Evolutionary conservation across 192 early-diverging fungal species (phyloP).

Genomic region (Coemansia interrupta): DNA sequence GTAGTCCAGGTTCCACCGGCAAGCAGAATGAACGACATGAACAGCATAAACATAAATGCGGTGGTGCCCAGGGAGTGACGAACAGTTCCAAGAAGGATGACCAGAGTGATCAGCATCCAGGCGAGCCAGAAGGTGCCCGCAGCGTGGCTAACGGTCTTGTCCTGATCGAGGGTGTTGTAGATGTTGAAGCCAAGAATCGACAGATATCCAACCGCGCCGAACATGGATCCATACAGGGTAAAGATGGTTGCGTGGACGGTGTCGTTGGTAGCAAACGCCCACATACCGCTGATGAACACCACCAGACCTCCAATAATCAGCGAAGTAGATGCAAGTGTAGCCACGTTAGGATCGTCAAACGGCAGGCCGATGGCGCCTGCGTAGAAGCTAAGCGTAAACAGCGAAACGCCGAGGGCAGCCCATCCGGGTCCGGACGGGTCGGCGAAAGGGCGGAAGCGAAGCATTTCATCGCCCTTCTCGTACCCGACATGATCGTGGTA

Average conservation of each 20-base stretch:
- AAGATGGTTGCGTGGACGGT: conserved; percentile 82
- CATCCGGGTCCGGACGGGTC: conserved; percentile 48
- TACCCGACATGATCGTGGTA: conserved; percentile 7
- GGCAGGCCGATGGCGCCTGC: conserved; percentile 53
- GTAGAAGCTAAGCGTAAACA: conserved; percentile 53
- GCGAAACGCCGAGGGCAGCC: conserved; percentile 47
- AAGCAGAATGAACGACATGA: conserved; percentile 65
- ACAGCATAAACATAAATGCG: conserved; percentile 60
- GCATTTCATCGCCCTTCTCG: conserved; percentile 18
- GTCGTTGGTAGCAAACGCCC: conserved; percentile 78
- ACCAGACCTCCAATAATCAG: conserved; percentile 51
- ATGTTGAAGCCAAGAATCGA: conserved; percentile 56
- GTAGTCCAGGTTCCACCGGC: conserved; percentile 61
- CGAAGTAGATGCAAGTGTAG: conserved; percentile 46
- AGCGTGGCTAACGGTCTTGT: conserved; percentile 54
- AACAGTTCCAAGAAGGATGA: conserved; percentile 62
- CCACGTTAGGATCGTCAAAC: conserved; percentile 48
- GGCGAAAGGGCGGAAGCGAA: conserved; percentile 52
- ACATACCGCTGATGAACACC: conserved; percentile 55
- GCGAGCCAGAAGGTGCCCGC: conserved; percentile 67
- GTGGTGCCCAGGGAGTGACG: conserved; percentile 59
- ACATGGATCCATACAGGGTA: conserved; percentile 68
- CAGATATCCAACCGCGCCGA: conserved; percentile 55
- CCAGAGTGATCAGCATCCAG: conserved; percentile 68
- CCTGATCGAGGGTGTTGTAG: conserved; percentile 54